Evolutionary conservation across 2,329 filamentous ascomycete genomes (phyloP).

Genomic region (Sporothrix globosa): DNA sequence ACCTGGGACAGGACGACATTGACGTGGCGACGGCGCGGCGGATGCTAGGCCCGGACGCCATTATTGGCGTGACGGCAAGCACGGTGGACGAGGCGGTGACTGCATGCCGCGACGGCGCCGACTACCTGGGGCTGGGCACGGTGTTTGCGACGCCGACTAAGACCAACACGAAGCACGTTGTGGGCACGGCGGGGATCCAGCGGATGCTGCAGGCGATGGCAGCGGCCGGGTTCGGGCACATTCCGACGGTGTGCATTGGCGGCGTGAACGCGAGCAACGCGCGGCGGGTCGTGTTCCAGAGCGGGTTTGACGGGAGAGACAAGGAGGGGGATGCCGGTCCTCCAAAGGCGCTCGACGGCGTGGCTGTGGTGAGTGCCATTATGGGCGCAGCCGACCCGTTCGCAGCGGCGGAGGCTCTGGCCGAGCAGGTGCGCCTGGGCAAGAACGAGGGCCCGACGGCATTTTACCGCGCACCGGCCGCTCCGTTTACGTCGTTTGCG

Average conservation of each 20-base stretch:
- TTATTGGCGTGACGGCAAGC: constrained; percentile 87
- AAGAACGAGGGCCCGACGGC: constrained; percentile 26
- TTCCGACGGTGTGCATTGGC: constrained; percentile 81
- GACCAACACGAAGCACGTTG: constrained; percentile 73
- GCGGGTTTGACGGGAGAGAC: constrained; percentile 41
- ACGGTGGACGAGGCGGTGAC: constrained; percentile 70
- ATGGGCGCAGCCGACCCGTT: constrained; percentile 71
- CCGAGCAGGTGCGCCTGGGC: constrained; percentile 53
- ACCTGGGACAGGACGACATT: constrained; percentile 94
- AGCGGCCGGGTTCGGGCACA: constrained; percentile 48
- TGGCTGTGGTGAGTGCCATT: constrained; percentile 89
- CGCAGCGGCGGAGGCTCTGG: constrained; percentile 63
- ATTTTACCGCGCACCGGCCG: constrained; percentile 23
- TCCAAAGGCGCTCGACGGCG: constrained; percentile 65
- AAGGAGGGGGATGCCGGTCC: not conserved
- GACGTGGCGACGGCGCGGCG: constrained; percentile 60
- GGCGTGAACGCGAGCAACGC: constrained; percentile 80
- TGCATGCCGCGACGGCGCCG: constrained; percentile 75
- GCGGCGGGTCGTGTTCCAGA: constrained; percentile 74
- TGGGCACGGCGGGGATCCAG: constrained; percentile 72
- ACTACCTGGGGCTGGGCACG: constrained; percentile 90
- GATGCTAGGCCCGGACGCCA: constrained; percentile 73
- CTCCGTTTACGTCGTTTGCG: not conserved
- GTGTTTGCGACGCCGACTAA: constrained; percentile 80
- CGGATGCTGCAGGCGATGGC: constrained; percentile 66